Conservation (phyloP, 352 stramenopile species). For the Phytophthora fragariae region DNA sequence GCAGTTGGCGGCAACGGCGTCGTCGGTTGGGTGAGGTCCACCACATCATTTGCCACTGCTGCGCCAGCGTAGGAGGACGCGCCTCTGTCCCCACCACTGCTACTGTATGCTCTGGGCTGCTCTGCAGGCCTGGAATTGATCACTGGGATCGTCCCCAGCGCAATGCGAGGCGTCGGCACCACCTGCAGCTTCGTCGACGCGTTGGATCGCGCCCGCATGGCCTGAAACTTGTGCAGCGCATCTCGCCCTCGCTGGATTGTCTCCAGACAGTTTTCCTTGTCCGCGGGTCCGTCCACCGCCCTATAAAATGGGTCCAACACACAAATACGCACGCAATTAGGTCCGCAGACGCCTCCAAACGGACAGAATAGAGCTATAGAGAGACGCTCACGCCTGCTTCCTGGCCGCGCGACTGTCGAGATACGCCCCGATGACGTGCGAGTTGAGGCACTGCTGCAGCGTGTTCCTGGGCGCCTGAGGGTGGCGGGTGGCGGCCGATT, state of each 20-base stretch:
- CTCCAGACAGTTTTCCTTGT: constrained; percentile 56
- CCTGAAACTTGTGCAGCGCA: constrained; percentile 48
- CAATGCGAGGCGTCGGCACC: constrained; percentile 53
- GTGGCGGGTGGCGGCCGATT: not conserved
- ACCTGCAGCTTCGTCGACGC: constrained; percentile 47
- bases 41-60: constrained; percentile 19
- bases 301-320: constrained; percentile 16
- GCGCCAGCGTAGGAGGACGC: not conserved
- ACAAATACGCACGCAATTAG: constrained; percentile 7
- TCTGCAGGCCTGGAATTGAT: constrained; percentile 21
- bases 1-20: not conserved
- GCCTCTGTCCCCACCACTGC: constrained; percentile 1
- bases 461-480: constrained; percentile 47
- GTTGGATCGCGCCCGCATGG: constrained; percentile 37
- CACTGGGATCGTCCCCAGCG: constrained; percentile 38
- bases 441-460: constrained; percentile 82
- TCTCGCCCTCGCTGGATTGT: constrained; percentile 57
- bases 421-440: constrained; percentile 78
- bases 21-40: constrained; percentile 39
- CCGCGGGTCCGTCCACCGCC: constrained; percentile 9
- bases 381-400: constrained; percentile 51
- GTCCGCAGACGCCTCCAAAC: not conserved
- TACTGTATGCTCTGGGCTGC: constrained; percentile 3
- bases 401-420: constrained; percentile 58
- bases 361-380: constrained; percentile 2